Conservation (phyloP, 129 eudicot species). For the Flaveria linearis region DNA sequence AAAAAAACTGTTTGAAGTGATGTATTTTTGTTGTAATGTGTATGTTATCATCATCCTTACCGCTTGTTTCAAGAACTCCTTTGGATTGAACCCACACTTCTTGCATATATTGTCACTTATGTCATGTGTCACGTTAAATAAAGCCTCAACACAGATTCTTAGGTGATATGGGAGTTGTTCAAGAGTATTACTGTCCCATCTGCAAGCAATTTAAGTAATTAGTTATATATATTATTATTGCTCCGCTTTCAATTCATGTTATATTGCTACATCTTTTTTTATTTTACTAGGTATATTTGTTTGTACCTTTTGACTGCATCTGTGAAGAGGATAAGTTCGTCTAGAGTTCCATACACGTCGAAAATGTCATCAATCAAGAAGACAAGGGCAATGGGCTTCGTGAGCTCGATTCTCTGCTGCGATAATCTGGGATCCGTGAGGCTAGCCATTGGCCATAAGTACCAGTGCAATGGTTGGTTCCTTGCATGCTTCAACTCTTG, state of each 20-base stretch:
- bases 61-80: slow-evolving; percentile 32
- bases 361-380: slow-evolving; percentile 65
- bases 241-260: not conserved
- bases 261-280: not conserved
- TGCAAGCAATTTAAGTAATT: slow-evolving; percentile 20
- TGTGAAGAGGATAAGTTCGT: slow-evolving; percentile 53
- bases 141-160: slow-evolving; percentile 52
- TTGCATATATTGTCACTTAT: slow-evolving; percentile 32
- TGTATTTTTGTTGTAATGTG: too few species aligned
- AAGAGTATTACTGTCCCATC: slow-evolving; percentile 52
- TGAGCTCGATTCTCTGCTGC: slow-evolving; percentile 45
- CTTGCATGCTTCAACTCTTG: slow-evolving; percentile 53
- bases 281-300: too few species aligned
- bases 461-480: slow-evolving; percentile 69
- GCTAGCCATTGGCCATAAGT: slow-evolving; percentile 65
- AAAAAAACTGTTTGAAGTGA: too few species aligned
- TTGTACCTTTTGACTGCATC: slow-evolving; percentile 49
- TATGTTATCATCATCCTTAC: slow-evolving; percentile 13
- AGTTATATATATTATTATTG: not conserved
- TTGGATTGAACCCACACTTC: slow-evolving; percentile 49
- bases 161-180: slow-evolving; percentile 51
- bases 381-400: slow-evolving; percentile 57
- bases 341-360: slow-evolving; percentile 58
- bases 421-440: slow-evolving; percentile 47
- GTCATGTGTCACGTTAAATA: slow-evolving; percentile 46